Evolutionary conservation across 1,284 basidiomycete species (phyloP).

Genomic region (Neolentinus lepideus): DNA sequence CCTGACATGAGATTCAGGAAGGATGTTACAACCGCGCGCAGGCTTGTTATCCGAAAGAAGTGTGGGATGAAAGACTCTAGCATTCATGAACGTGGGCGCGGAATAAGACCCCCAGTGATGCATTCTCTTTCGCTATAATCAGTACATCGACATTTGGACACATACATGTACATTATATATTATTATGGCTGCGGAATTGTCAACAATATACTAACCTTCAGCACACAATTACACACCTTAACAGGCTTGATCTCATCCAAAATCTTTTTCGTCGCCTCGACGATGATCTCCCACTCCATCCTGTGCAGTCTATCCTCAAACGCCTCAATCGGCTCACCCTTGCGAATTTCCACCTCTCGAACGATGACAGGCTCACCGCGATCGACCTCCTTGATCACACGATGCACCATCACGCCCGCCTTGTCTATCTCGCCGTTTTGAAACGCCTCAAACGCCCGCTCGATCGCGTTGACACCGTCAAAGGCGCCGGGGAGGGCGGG

Average conservation of each 20-base stretch:
- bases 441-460: slow-evolving; percentile 86
- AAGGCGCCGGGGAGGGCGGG: slow-evolving; percentile 94
- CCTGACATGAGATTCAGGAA: too few relatives aligned
- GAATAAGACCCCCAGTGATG: too few relatives aligned
- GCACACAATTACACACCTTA: background rate
- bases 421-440: slow-evolving; percentile 70
- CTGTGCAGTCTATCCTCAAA: slow-evolving; percentile 80
- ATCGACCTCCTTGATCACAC: slow-evolving; percentile 92
- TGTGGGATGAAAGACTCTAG: too few relatives aligned
- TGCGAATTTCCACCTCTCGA: slow-evolving; percentile 65
- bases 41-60: too few relatives aligned
- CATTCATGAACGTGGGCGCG: too few relatives aligned
- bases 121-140: too few relatives aligned
- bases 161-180: too few relatives aligned
- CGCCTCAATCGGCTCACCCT: slow-evolving; percentile 68
- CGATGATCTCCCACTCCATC: slow-evolving; percentile 89
- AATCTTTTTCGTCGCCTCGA: slow-evolving; percentile 70
- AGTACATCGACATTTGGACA: too few relatives aligned
- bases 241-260: slow-evolving; percentile 36
- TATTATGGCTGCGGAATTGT: too few relatives aligned
- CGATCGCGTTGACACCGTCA: slow-evolving; percentile 88
- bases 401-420: slow-evolving; percentile 93
- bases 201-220: too few relatives aligned
- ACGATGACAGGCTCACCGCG: slow-evolving; percentile 85
- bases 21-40: too few relatives aligned